Percentiles rank a stretch among this genome's conserved stretches.
Conservation (phyloP, 2,329 filamentous ascomycete species). For the Xylaria sp. region DNA sequence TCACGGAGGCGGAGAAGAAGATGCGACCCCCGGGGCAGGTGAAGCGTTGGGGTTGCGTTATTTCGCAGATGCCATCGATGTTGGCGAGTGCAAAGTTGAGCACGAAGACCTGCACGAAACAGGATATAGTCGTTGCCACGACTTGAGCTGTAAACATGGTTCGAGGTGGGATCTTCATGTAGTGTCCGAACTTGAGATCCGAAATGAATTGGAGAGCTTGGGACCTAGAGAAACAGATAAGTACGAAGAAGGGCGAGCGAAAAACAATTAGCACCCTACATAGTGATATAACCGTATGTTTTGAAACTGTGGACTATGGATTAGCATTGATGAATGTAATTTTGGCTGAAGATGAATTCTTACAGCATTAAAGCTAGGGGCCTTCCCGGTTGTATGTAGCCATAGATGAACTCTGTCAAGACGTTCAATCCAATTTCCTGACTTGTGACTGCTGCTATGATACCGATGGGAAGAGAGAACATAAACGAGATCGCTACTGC, state of each 20-base stretch:
- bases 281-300: slow-evolving; percentile 71
- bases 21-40: slow-evolving; percentile 72
- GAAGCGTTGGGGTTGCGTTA: slow-evolving; percentile 67
- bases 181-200: slow-evolving; percentile 77
- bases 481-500: slow-evolving; percentile 71
- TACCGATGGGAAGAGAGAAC: slow-evolving; percentile 74
- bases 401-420: slow-evolving; percentile 77
- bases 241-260: slow-evolving; percentile 5
- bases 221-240: slow-evolving; percentile 52
- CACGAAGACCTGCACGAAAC: slow-evolving; percentile 73
- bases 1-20: slow-evolving; percentile 74
- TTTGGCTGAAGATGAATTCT: slow-evolving; percentile 34
- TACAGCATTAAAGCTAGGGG: slow-evolving; percentile 80
- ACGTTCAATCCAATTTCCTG: slow-evolving; percentile 80
- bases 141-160: slow-evolving; percentile 75
- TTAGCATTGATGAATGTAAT: slow-evolving; percentile 38
- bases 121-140: slow-evolving; percentile 73
- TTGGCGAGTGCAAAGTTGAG: slow-evolving; percentile 69
- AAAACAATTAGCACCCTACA: slow-evolving; percentile 54
- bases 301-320: slow-evolving; percentile 61
- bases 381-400: slow-evolving; percentile 78
- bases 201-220: slow-evolving; percentile 73
- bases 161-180: slow-evolving; percentile 74
- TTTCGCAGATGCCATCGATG: slow-evolving; percentile 73
- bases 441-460: slow-evolving; percentile 76